Percentiles rank a stretch among this genome's conserved stretches.
Conservation (phyloP, 345 rosid species). For the Cochlearia excelsa region DNA sequence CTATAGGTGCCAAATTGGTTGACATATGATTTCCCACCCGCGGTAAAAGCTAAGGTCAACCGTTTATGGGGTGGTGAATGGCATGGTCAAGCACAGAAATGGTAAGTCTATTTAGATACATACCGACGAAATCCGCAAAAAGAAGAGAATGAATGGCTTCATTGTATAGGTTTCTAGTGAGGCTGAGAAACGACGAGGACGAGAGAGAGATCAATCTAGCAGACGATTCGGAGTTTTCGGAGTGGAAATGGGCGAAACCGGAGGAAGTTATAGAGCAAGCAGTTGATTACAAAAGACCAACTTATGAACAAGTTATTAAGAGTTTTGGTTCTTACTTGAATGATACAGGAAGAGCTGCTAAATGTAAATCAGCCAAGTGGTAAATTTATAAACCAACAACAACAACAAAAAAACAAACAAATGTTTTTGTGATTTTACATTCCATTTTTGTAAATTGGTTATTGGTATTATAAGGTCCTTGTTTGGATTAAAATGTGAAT, state of each 20-base stretch:
- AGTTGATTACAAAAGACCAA: slow-evolving; percentile 96
- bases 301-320: slow-evolving; percentile 84
- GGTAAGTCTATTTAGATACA: slow-evolving; percentile 39
- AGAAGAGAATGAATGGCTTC: slow-evolving; percentile 4
- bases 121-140: not conserved
- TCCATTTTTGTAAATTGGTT: slow-evolving; percentile 34
- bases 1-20: slow-evolving; percentile 90
- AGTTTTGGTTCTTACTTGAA: slow-evolving; percentile 66
- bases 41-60: slow-evolving; percentile 92
- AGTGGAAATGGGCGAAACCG: slow-evolving; percentile 92
- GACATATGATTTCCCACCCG: slow-evolving; percentile 88
- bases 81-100: slow-evolving; percentile 98
- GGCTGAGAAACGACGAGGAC: slow-evolving; percentile 52
- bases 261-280: slow-evolving; percentile 93
- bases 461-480: slow-evolving; percentile 30
- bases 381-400: slow-evolving; percentile 25
- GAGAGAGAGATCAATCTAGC: slow-evolving; percentile 82
- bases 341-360: slow-evolving; percentile 55
- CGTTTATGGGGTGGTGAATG: slow-evolving; percentile 99
- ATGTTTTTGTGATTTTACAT: slow-evolving; percentile 8
- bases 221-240: slow-evolving; percentile 81
- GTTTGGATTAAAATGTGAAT: slow-evolving; percentile 12
- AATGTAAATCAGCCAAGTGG: slow-evolving; percentile 96
- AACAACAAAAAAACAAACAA: slow-evolving; percentile 6
- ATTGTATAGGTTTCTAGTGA: slow-evolving; percentile 72